Evolutionary conservation across 2,329 filamentous ascomycete species (phyloP).

Genomic region (Hypoxylon sp.): DNA sequence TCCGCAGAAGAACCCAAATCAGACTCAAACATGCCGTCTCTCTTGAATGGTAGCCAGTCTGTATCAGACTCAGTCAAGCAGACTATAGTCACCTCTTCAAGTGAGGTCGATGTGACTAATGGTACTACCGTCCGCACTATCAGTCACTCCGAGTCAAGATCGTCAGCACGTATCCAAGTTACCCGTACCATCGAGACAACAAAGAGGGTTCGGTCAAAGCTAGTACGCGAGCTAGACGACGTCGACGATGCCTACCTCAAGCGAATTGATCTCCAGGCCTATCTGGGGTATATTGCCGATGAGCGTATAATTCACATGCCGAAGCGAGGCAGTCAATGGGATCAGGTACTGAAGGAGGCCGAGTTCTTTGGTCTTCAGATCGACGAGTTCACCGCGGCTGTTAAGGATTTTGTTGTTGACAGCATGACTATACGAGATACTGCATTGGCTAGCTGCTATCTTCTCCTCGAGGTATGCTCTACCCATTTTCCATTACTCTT

Average conservation of each 20-base stretch:
- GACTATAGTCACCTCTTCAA: slow-evolving; percentile 16
- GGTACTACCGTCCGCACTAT: slow-evolving; percentile 20
- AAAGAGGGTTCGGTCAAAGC: slow-evolving; percentile 37
- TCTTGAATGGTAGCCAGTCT: slow-evolving; percentile 31
- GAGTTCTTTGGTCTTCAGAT: slow-evolving; percentile 61
- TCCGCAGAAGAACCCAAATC: slow-evolving; percentile 32
- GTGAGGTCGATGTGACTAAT: slow-evolving; percentile 12
- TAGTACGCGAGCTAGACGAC: slow-evolving; percentile 50
- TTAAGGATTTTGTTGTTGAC: slow-evolving; percentile 52
- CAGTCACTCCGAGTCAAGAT: slow-evolving; percentile 16
- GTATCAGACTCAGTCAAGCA: slow-evolving; percentile 23
- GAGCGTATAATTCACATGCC: slow-evolving; percentile 61
- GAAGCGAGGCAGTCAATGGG: slow-evolving; percentile 59
- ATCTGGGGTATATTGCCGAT: slow-evolving; percentile 58
- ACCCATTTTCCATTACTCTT: not conserved
- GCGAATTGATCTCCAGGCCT: slow-evolving; percentile 51
- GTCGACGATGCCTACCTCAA: slow-evolving; percentile 51
- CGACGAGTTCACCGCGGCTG: slow-evolving; percentile 55
- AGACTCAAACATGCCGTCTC: slow-evolving; percentile 29
- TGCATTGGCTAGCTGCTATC: slow-evolving; percentile 57
- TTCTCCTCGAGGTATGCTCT: slow-evolving; percentile 58
- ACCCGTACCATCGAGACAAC: slow-evolving; percentile 46
- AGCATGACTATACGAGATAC: slow-evolving; percentile 51
- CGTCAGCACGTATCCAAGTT: slow-evolving; percentile 37
- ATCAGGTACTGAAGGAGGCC: slow-evolving; percentile 58